Evolutionary conservation across 2,329 filamentous ascomycete species (phyloP).

Genomic region (Phaeosphaeriaceae sp.): DNA sequence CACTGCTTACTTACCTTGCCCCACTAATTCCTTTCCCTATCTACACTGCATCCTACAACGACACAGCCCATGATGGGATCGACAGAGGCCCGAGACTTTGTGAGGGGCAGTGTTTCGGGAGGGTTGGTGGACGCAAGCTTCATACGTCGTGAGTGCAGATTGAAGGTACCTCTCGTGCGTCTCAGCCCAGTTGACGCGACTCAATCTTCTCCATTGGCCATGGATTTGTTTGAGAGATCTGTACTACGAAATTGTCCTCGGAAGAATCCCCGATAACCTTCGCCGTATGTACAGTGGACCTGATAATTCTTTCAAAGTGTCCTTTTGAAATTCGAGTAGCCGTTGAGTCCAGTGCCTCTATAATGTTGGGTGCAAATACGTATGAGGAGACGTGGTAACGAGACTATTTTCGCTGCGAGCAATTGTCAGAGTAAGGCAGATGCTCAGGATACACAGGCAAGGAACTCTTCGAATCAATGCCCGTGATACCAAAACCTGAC

Average conservation of each 20-base stretch:
- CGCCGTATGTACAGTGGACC: neutral
- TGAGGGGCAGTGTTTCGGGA: neutral
- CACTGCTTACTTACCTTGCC: slow-evolving; percentile 1
- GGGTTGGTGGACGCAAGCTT: neutral
- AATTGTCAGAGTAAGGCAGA: neutral
- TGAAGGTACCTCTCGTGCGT: neutral
- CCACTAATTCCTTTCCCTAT: neutral
- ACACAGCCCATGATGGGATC: neutral
- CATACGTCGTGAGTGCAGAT: neutral
- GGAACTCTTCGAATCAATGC: neutral
- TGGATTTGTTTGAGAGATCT: neutral
- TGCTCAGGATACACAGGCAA: neutral
- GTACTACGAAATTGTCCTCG: neutral
- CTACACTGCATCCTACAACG: neutral
- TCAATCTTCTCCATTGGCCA: neutral
- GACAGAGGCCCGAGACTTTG: neutral
- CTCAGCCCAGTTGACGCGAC: too few species aligned
- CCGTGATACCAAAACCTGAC: neutral
- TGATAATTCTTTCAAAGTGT: neutral
- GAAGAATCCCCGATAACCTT: neutral
- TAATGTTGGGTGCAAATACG: neutral
- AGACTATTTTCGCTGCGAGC: neutral
- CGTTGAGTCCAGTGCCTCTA: neutral
- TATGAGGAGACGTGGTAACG: neutral
- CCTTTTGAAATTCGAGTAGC: neutral